A percentile compares a stretch with the other conserved stretches of the same genome.
These are phyloP conservation scores for Metschnikowia kunwiensis DNA, from an alignment of 805 yeast species.

Conservation along the genomic window DNA sequence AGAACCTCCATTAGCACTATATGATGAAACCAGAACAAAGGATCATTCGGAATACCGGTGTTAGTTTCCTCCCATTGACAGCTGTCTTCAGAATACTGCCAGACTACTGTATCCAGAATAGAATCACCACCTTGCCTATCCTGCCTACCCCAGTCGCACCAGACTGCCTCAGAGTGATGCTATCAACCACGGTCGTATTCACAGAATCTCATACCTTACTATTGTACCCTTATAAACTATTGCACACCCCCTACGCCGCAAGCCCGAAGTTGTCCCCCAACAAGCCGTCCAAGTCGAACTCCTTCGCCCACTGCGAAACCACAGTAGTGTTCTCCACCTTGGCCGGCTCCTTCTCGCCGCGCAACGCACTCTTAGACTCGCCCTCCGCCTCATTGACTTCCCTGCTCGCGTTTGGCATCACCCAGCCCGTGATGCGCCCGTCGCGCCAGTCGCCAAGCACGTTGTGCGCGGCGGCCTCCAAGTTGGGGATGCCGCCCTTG, in stretches of 20 bases:
- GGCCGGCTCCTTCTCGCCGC: slow-evolving; percentile 45
- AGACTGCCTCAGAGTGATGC: too few species aligned
- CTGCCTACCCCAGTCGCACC: too few species aligned
- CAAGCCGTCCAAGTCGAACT: slow-evolving; percentile 85
- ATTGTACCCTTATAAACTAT: too few species aligned
- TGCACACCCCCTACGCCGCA: slow-evolving; percentile 6
- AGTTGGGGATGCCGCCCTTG: slow-evolving; percentile 88
- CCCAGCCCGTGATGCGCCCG: slow-evolving; percentile 91
- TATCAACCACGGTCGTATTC: too few species aligned
- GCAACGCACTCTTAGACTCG: slow-evolving; percentile 37
- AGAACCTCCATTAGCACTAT: too few species aligned
- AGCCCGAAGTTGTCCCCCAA: slow-evolving; percentile 49
- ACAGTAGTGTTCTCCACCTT: slow-evolving; percentile 68
- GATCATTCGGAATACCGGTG: too few species aligned
- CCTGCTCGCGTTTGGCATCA: slow-evolving; percentile 60
- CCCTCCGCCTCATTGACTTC: slow-evolving; percentile 26
- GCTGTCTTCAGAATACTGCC: too few species aligned
- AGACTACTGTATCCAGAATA: too few species aligned
- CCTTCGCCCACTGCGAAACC: slow-evolving; percentile 90
- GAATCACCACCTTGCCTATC: too few species aligned
- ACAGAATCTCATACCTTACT: too few species aligned
- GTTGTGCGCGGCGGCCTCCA: slow-evolving; percentile 77
- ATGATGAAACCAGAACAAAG: too few species aligned
- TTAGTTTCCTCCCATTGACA: too few species aligned
- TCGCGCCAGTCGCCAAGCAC: slow-evolving; percentile 96